Evolutionary conservation across 352 stramenopile genomes (phyloP), one percentile per base, ranked within the genome.

Genomic region (Paralagenidium karlingii): DNA sequence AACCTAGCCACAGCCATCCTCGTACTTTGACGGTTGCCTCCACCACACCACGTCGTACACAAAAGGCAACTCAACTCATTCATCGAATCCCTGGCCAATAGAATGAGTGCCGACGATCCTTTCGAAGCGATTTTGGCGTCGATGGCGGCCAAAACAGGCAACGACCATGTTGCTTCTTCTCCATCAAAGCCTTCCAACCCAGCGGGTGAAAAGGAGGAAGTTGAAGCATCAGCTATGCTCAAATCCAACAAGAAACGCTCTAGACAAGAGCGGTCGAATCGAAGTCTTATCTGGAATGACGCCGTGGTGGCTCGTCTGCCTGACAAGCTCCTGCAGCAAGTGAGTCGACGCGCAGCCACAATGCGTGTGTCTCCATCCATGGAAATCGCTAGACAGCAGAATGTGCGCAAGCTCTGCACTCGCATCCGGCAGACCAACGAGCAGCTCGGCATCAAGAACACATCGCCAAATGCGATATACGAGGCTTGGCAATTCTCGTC

Each of bases 401-500:
- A 58, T 5, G 57, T 89, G 39, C 73, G 66, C 24, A 49, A 62
- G 34, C 47, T 91, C 22, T 86, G 70, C 45, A 53, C 55, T 52
- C 78, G 77, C 51, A 85, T 91, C 47, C 58, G 54, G 3, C 61
- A 59, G 40, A 61, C 66, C 7, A 66, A 60, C 41, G 78, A 87
- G 38, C 60, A 82, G 34, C 60, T 91, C 55, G 78, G 78, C 22
- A 73, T 91, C 41, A 55, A 49, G 28, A 83, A n/a, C n/a, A n/a
- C 83, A 43, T 52, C 88, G 41, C 65, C 77, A 19, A 88, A 86
- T 48, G 81, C 77, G 42, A 69, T 58, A n/a, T 86, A 80, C 54
- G 77, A 91, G 55, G 82, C 69, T 21, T 91, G 74, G 77, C 74
- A 91, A 44, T 84, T 88, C 42, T 82, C 68, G 31, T 83, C 73